Base-by-base conservation (phyloP, 805 yeast species). In the Sugiyamaella mastotermitis region DNA sequence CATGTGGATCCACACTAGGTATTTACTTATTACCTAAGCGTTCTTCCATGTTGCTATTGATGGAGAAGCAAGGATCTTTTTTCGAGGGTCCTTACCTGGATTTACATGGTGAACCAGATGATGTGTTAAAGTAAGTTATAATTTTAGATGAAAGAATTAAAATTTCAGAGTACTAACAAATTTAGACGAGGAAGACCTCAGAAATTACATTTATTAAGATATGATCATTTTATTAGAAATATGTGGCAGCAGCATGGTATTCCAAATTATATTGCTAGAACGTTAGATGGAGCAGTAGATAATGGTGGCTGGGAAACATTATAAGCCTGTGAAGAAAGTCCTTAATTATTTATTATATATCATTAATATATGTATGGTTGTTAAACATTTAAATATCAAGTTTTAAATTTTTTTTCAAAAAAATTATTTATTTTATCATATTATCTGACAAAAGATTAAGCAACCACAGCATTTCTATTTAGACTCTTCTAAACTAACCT, bases 251-350 rank as follows among this genome's bases (percentile, higher is more conserved):
- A 75, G 40, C 88, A 86, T 53, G 83, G 83, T 53, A 66, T 85
- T 2, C 80, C 85, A 3, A 85, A 84, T 49, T 68, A 71, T 31
- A 78, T 88, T 23, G 87, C 86, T 1, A 68, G 97, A 46, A 78
- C 78, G 47, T 68, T 90, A 11, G 97, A 90, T 50, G 76, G 80
- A 27, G 74, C 72, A 5, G 61, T 80, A 23, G 97, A 90, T 58
- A 75, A 81, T 26, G 98, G 98, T 6, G 98, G 98, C 0, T 90
- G 98, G 98, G 92, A 83, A 50, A 83, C 92, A 1, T 63, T 83
- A 45, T 85, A 23, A 10, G 26, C 26, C 11, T 6, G 23, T 31
- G 9, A 31, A 20, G 11, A 29, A 5, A 9, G 15, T 7, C n/a
- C n/a, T n/a, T n/a, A n/a, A n/a, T n/a, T n/a, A n/a, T n/a, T 16